A percentile compares a stretch with the other conserved stretches of the same genome.
phyloP scores from a whole-genome alignment of 441 rosid species.

The Hura crepitans region DNA sequence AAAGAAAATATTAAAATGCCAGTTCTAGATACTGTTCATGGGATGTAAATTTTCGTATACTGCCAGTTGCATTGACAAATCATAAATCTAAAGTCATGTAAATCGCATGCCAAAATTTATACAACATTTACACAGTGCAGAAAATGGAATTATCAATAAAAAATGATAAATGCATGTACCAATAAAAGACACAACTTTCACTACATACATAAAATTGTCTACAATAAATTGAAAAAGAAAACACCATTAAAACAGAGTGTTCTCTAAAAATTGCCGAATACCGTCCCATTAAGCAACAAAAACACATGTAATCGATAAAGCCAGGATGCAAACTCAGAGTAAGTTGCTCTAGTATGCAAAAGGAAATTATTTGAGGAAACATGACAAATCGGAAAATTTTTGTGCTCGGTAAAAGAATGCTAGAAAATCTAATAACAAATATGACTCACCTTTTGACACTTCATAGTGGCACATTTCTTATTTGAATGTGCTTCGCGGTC shows the following conservation, averaged over 20 bases:
- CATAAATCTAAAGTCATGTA: neutral
- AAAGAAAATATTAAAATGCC: neutral
- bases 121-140: neutral
- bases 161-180: neutral
- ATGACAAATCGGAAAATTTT: neutral
- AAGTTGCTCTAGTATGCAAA: neutral
- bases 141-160: neutral
- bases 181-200: neutral
- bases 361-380: neutral
- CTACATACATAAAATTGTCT: neutral
- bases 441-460: constrained; percentile 39
- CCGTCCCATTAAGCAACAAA: neutral
- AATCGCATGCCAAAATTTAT: neutral
- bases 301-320: neutral
- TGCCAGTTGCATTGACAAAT: neutral
- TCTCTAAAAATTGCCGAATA: neutral
- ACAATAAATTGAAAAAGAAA: neutral
- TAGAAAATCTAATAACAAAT: constrained; percentile 10
- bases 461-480: constrained; percentile 31
- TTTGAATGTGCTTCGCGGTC: constrained; percentile 26
- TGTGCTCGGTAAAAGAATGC: neutral
- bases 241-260: neutral
- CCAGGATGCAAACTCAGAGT: too few species aligned
- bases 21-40: neutral
- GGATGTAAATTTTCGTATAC: neutral